phyloP scores from a whole-genome alignment of 1,284 basidiomycete species.

The Hemileia vastatrix region DNA sequence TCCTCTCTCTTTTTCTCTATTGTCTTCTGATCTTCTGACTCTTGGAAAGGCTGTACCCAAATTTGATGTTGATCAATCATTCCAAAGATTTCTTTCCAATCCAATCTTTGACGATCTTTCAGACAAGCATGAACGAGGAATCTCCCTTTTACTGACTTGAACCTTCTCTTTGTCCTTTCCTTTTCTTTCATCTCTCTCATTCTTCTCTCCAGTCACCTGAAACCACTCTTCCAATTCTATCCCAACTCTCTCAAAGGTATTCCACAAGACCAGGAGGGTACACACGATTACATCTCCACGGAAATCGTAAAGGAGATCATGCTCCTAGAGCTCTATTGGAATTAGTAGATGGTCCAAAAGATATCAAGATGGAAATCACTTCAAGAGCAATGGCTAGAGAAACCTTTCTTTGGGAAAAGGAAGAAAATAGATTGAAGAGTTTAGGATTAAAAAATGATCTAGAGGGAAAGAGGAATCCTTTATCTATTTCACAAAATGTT shows the following conservation, averaged over 20 bases:
- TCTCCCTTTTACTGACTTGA: slow-evolving; percentile 34
- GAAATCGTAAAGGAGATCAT: slow-evolving; percentile 79
- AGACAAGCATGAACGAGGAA: too few species aligned
- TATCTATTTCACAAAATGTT: background rate
- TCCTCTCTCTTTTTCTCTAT: background rate
- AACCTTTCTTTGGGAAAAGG: background rate
- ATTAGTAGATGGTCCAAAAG: slow-evolving; percentile 83
- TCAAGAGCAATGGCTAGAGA: background rate
- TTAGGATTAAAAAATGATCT: background rate
- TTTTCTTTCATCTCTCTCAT: too few species aligned
- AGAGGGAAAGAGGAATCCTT: background rate
- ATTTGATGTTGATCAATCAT: too few species aligned
- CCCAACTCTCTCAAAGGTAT: slow-evolving; percentile 73
- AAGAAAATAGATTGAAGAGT: too few species aligned
- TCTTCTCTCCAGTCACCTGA: too few species aligned
- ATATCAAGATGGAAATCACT: slow-evolving; percentile 64
- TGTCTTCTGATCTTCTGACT: too few species aligned
- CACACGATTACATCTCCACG: slow-evolving; percentile 83
- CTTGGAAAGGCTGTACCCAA: too few species aligned
- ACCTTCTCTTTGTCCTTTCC: too few species aligned
- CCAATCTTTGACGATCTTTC: too few species aligned
- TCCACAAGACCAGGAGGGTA: slow-evolving; percentile 78
- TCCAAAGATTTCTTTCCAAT: too few species aligned
- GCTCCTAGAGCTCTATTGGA: slow-evolving; percentile 85
- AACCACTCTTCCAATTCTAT: slow-evolving; percentile 58